Conservation (phyloP, 2,329 filamentous ascomycete species). For the Fusarium sp. region DNA sequence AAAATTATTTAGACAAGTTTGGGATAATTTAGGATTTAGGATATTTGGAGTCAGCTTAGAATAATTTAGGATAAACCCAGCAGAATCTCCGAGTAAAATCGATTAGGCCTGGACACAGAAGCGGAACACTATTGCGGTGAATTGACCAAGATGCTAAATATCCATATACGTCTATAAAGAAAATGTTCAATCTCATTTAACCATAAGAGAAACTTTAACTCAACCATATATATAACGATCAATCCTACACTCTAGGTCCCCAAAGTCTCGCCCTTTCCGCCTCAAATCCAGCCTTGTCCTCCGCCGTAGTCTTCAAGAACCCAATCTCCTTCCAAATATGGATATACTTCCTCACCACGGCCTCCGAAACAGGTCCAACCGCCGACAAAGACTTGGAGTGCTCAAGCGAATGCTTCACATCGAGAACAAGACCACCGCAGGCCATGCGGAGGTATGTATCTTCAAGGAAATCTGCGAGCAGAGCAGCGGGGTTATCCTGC, state of each 20-base stretch:
- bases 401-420: constrained; percentile 20
- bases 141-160: not conserved
- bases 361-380: constrained; percentile 23
- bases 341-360: constrained; percentile 31
- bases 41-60: too few species aligned
- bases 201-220: not conserved
- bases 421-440: constrained; percentile 14
- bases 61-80: too few species aligned
- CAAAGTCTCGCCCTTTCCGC: constrained; percentile 19
- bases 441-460: constrained; percentile 27
- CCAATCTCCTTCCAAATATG: constrained; percentile 40
- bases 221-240: accelerated
- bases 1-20: accelerated
- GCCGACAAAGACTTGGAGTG: constrained; percentile 20
- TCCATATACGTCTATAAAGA: not conserved
- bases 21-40: not conserved
- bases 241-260: not conserved
- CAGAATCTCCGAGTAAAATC: accelerated
- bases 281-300: constrained; percentile 25
- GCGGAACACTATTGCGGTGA: not conserved
- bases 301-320: constrained; percentile 27
- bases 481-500: constrained; percentile 19
- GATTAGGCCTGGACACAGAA: accelerated
- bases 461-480: constrained; percentile 8
- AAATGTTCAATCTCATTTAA: not conserved